Evolutionary conservation across 2,329 filamentous ascomycete species (phyloP), one percentile per base, ranked within the genome.

Genomic region (Westerdykella aurantiaca): DNA sequence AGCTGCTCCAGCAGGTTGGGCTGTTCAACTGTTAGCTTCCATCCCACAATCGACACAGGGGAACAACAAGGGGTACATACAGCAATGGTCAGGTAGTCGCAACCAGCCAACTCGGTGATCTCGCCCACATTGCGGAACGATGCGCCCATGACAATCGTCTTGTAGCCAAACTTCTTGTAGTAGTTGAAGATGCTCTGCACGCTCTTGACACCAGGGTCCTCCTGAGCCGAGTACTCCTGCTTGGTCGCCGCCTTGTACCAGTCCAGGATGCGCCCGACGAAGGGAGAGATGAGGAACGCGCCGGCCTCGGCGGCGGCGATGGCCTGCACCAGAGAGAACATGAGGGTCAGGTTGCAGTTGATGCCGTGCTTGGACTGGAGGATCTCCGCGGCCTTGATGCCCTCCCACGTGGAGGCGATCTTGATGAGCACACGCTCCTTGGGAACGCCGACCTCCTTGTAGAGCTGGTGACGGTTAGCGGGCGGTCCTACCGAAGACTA

Each of bases 111-210:
- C 80, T 98, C 93, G 38, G 88, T 97, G 73, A 98, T 95, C 79
- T 98, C 93, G 66, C 93, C 93, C 52, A 77, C 77, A 79, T 86
- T 97, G 71, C 93, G 84, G 88, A 98, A 98, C 34, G 90, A 96
- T 59, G 93, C 93, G 67, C 93, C 93, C 93, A 98, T 98, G 74
- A 98, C 93, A 63, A 97, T 96, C 72, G 93, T 98, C 64, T 95
- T 95, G 85, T 98, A 96, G 72, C 86, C 88, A 72, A 77, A 88
- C 81, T 97, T 97, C 88, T 98, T 98, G 86, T 98, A 98, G 87
- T 98, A 98, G 82, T 98, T 93, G 83, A 85, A 98, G 78, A 98
- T 98, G 72, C 64, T 69, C 80, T 91, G 80, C 67, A 98, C 93
- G 56, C 86, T 91, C 77, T 88, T 81, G 72, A 98, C 93, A 78